Base-by-base conservation (phyloP, 176 grass and related monocot species). In the Echinochloa phyllopogon region DNA sequence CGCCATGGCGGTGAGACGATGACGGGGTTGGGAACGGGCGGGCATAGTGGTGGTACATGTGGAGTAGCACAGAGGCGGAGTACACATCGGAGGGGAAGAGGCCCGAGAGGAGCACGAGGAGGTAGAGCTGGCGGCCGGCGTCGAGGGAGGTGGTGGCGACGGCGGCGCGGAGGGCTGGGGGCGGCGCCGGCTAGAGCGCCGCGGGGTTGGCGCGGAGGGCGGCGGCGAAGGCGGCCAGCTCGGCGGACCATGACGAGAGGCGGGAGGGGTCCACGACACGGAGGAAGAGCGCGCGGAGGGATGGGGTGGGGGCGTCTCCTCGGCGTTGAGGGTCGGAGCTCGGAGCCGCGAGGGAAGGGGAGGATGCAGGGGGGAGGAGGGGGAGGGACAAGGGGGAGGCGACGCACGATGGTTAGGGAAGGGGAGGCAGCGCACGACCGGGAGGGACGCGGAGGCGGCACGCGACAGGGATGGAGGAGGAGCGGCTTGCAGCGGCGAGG, bases 31-130 rank as follows among this genome's bases (percentile, higher is more conserved):
- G 86, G 87, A 60, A 33, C 5, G 88, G 90, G 24, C 86, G 18
- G 52, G 77, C 52, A 79, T 92, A 97, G 42, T 84, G 84, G 58
- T 93, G 80, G 72, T 97, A 97, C 94, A 97, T 97, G 66, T 97
- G 85, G 72, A 97, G 74, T 61, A 97, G 87, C 10, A 92, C 79
- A 29, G 94, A 97, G 58, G 89, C 85, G 27, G 90, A 60, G 83
- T 92, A 97, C 0, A 85, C 79, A 52, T 97, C 90, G 12, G 87
- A 84, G 16, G 87, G 87, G 65, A 94, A 86, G 69, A 94, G 83
- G 6, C 94, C 94, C 8, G 91, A 65, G 3, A 87, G 87, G 17
- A 97, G 58, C 18, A 89, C 74, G 27, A 94, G 72, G 65, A 94
- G 85, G 76, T 97, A 92, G 29, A 97, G 85, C 87, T 97, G 94